Percentiles rank a stretch among this genome's conserved stretches.
Conservation (phyloP, 495 filamentous ascomycete species). For the Saxophila tyrrhenica region DNA sequence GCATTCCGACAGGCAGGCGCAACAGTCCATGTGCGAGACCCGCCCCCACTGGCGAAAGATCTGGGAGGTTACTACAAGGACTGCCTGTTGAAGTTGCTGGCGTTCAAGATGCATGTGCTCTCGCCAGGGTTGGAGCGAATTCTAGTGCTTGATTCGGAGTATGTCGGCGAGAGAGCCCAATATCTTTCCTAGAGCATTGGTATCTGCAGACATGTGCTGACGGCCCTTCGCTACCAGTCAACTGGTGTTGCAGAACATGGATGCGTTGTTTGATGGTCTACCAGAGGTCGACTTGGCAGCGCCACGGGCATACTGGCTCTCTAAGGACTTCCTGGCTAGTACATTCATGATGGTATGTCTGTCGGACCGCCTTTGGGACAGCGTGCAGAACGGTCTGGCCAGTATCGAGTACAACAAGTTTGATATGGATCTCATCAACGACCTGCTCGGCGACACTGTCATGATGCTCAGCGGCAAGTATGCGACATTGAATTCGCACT, state of each 20-base stretch:
- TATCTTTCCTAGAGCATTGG: no score
- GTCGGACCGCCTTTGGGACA: conserved; percentile 25
- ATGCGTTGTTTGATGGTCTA: conserved; percentile 26
- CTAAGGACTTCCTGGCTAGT: conserved; percentile 22
- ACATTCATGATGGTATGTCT: conserved; percentile 27
- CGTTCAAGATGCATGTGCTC: conserved; percentile 24
- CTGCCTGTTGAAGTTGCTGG: conserved; percentile 28
- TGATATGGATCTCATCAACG: conserved; percentile 33
- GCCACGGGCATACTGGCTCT: conserved; percentile 28
- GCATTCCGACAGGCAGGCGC: conserved; percentile 3
- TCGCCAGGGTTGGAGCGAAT: conserved; percentile 22
- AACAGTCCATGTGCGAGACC: conserved; percentile 10
- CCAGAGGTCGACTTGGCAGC: conserved; percentile 29
- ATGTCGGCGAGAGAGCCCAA: no score
- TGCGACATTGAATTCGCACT: conserved; percentile 31
- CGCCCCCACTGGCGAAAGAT: conserved; percentile 16
- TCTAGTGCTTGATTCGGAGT: conserved; percentile 28
- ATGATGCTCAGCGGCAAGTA: conserved; percentile 32
- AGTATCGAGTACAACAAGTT: conserved; percentile 22
- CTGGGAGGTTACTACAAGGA: conserved; percentile 20
- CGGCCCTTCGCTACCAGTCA: no score
- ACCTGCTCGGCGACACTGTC: conserved; percentile 24
- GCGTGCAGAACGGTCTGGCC: conserved; percentile 20
- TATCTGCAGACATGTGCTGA: no score
- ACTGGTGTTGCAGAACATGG: conserved; percentile 27